Conservation (phyloP, 1,284 basidiomycete species). For the Serendipita sp. region DNA sequence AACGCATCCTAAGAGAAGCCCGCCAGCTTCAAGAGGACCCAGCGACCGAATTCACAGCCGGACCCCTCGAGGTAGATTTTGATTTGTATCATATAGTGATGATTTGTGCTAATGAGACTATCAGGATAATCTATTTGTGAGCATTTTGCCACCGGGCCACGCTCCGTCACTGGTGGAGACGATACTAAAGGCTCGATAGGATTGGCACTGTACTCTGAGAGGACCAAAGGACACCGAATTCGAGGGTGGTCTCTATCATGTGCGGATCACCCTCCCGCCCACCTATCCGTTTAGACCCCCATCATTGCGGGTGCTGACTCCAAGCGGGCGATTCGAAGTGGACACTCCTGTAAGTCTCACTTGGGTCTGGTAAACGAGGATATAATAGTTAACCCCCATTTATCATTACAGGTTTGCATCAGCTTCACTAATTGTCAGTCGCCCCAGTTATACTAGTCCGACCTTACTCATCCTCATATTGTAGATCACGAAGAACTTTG, state of each 20-base stretch:
- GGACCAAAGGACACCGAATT: conserved; percentile 81
- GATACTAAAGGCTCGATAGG: conserved; percentile 29
- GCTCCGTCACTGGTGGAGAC: background rate
- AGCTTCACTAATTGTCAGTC: conserved; percentile 75
- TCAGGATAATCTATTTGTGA: conserved; percentile 21
- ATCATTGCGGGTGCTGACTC: conserved; percentile 86
- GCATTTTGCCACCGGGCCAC: background rate
- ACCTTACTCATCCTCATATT: background rate
- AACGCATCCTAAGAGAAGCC: conserved; percentile 94
- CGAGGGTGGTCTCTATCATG: conserved; percentile 83
- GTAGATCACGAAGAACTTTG: conserved; percentile 78
- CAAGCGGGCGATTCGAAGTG: conserved; percentile 87
- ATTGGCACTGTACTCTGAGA: conserved; percentile 95
- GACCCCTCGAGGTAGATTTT: conserved; percentile 63
- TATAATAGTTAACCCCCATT: conserved; percentile 3
- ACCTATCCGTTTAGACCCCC: conserved; percentile 93
- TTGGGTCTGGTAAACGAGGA: conserved; percentile 13
- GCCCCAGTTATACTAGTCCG: background rate
- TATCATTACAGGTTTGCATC: conserved; percentile 62
- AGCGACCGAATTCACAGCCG: conserved; percentile 70
- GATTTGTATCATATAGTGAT: background rate
- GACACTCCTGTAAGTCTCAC: conserved; percentile 70
- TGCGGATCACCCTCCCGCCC: conserved; percentile 78
- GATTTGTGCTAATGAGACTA: background rate
- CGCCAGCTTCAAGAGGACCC: conserved; percentile 72